Evolutionary conservation across 2,329 filamentous ascomycete genomes (phyloP), one percentile per base, ranked within the genome.

Genomic region (Alternaria consortialis): DNA sequence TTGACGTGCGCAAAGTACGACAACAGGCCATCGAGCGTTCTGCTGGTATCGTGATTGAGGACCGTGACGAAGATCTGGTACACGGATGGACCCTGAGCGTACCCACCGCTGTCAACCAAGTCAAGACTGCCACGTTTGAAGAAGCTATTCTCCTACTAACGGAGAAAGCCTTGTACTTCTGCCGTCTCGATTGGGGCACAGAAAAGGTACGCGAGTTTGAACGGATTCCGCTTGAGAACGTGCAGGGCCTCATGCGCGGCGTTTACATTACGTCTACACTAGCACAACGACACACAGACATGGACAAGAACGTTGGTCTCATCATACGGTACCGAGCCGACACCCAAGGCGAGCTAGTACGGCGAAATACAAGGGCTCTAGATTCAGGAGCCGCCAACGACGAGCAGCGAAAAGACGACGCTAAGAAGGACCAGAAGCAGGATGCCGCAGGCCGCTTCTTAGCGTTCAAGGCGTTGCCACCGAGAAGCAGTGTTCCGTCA

Each of bases 121-220:
- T 85, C 48, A 86, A 90, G 3, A 85, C 84, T 0, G 83, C 90
- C 37, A 91, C 93, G 0, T 91, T 98, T 67, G 93, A 97, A 71
- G 94, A 99, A 74, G 90, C 91, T 0, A 91, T 99, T 1, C 84
- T 99, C 1, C 84, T 99, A 0, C 83, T 99, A 32, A 98, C 95
- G 0, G 90, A 97, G 66, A 84, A 85, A 0, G 94, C 93, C 0
- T 77, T 98, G 3, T 98, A 98, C 75, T 88, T 92, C 63, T 97
- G 94, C 77, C 88, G 92, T 13, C 94, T 98, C 70, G 93, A 98
- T 78, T 98, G 94, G 93, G 91, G 91, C 64, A 90, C 93, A 7
- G 95, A 98, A 80, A 98, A 98, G 76, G 92, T 99, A 1, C 90
- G 91, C 12, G 93, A 91, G 0, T 98, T 97, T 77, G 94, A 98